Percentiles rank a stretch among this genome's conserved stretches.
Conservation (phyloP, 192 early-diverging fungal species). For the Gamsiella multidivaricata region DNA sequence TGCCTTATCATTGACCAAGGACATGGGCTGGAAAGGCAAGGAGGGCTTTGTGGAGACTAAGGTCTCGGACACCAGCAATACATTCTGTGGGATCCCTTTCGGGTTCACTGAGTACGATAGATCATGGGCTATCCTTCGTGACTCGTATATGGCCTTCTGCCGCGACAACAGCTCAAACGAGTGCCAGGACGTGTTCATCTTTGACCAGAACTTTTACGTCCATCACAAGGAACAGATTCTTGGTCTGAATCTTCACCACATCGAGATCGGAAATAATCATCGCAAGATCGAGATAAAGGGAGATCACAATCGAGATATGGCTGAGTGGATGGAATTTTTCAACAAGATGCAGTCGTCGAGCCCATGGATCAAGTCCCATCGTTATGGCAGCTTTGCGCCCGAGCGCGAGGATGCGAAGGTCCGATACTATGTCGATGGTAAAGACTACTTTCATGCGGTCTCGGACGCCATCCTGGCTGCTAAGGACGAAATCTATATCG, state of each 20-base stretch:
- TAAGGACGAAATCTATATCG: constrained; percentile 77
- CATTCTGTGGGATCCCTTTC: constrained; percentile 45
- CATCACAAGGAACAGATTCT: constrained; percentile 28
- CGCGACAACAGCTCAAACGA: constrained; percentile 48
- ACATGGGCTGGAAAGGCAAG: constrained; percentile 89
- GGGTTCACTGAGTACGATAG: constrained; percentile 15
- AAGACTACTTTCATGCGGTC: constrained; percentile 83
- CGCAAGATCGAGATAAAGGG: constrained; percentile 78
- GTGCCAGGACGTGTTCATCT: constrained; percentile 62
- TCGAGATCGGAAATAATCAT: constrained; percentile 66
- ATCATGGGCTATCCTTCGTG: constrained; percentile 84
- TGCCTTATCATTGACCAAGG: constrained; percentile 76
- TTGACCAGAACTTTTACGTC: constrained; percentile 60
- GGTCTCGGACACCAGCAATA: constrained; percentile 61
- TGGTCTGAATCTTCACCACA: constrained; percentile 67
- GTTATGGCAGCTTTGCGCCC: constrained; percentile 82
- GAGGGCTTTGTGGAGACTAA: constrained; percentile 80
- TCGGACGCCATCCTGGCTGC: constrained; percentile 81
- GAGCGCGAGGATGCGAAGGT: constrained; percentile 72
- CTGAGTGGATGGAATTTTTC: constrained; percentile 75
- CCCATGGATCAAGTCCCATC: constrained; percentile 74
- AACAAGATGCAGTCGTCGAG: constrained; percentile 65
- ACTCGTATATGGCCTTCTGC: constrained; percentile 74
- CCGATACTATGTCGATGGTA: constrained; percentile 85
- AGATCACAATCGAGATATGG: constrained; percentile 67